Percentiles rank a stretch among this genome's conserved stretches.
These are phyloP conservation scores for Neonectria magnoliae DNA, from an alignment of 2,329 filamentous ascomycete genomes.

Conservation along the genomic window DNA sequence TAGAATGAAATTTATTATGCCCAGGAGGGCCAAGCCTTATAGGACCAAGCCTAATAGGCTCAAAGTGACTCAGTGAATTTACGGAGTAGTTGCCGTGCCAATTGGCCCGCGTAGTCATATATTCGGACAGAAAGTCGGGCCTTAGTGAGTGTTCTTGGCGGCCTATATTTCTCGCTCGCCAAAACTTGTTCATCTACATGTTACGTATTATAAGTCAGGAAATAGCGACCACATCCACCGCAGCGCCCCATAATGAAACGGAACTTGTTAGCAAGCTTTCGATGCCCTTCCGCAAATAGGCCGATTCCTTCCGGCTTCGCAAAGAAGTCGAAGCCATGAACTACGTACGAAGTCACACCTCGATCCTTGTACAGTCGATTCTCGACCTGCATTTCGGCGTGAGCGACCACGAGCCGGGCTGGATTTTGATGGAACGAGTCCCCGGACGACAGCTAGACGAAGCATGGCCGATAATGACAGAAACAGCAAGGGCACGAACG, in stretches of 20 bases:
- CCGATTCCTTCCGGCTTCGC: conserved; percentile 3
- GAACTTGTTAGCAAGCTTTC: not conserved
- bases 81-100: no score
- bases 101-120: no score
- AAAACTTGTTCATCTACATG: no score
- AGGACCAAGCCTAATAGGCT: no score
- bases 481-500: not conserved
- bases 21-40: no score
- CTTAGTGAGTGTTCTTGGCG: no score
- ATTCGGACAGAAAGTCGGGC: no score
- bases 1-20: no score
- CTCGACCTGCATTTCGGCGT: not conserved
- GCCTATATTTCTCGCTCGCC: no score
- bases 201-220: no score
- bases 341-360: conserved; percentile 4
- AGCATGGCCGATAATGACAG: not conserved
- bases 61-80: no score
- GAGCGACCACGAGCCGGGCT: not conserved
- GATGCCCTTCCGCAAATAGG: not conserved
- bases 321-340: conserved; percentile 4
- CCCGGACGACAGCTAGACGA: not conserved
- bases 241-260: not conserved
- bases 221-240: no score
- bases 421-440: conserved; percentile 5
- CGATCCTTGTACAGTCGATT: not conserved